phyloP scores from a whole-genome alignment of 2,329 filamentous ascomycete genomes.

The Xylariaceae sp. region DNA sequence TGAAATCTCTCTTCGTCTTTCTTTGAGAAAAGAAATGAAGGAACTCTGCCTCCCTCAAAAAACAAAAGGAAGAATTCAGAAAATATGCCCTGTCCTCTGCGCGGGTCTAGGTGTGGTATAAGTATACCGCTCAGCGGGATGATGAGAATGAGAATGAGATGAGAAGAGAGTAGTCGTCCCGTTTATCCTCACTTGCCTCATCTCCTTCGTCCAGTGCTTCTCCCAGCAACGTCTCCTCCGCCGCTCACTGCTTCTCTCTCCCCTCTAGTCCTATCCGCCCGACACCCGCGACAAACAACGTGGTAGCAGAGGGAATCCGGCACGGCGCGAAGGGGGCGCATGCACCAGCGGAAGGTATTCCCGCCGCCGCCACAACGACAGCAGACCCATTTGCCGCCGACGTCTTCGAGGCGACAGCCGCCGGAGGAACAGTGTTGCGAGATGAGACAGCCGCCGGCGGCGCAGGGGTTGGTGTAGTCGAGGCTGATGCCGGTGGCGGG shows the following conservation, averaged over 20 bases:
- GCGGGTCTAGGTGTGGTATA: too few species aligned
- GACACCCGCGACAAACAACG: slow-evolving; percentile 42
- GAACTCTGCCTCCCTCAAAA: too few species aligned
- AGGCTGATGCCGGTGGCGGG: slow-evolving; percentile 24
- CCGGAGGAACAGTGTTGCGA: slow-evolving; percentile 44
- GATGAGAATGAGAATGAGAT: too few species aligned
- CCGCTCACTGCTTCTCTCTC: neutral
- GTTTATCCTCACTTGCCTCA: too few species aligned
- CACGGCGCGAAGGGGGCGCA: slow-evolving; percentile 40
- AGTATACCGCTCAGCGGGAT: too few species aligned
- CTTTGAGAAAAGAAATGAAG: too few species aligned
- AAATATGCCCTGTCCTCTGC: too few species aligned
- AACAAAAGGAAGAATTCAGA: too few species aligned
- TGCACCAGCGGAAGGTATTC: slow-evolving; percentile 42
- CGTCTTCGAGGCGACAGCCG: slow-evolving; percentile 43
- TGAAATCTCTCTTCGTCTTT: too few species aligned
- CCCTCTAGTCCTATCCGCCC: slow-evolving; percentile 27
- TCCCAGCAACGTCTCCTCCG: too few species aligned
- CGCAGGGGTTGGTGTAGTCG: slow-evolving; percentile 38
- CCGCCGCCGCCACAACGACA: slow-evolving; percentile 44
- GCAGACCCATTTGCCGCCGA: slow-evolving; percentile 45
- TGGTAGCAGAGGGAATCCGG: slow-evolving; percentile 50
- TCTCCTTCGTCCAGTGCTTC: too few species aligned
- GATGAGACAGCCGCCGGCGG: slow-evolving; percentile 40
- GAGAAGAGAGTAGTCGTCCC: too few species aligned